phyloP scores from a whole-genome alignment of 2,329 filamentous ascomycete species.

The Trichophyton schoenleinii region DNA sequence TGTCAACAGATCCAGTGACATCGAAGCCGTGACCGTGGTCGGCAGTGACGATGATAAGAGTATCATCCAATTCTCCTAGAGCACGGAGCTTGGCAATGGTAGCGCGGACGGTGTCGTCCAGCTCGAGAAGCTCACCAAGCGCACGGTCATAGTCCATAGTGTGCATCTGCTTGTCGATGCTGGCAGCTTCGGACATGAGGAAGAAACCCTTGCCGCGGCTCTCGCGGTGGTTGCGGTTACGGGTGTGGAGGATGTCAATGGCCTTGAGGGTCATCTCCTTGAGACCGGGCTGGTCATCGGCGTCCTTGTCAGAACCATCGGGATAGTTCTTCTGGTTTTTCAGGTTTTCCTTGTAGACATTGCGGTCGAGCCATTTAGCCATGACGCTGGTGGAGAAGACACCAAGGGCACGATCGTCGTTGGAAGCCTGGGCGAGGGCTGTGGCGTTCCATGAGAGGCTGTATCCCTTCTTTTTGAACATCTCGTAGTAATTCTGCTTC shows the following conservation, averaged over 20 bases:
- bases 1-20: constrained; percentile 71
- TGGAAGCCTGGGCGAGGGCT: constrained; percentile 46
- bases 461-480: constrained; percentile 62
- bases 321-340: constrained; percentile 55
- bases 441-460: constrained; percentile 63
- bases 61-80: constrained; percentile 57
- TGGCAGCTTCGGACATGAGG: constrained; percentile 76
- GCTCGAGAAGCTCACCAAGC: constrained; percentile 69
- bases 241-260: constrained; percentile 59
- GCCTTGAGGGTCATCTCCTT: constrained; percentile 87
- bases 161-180: constrained; percentile 87
- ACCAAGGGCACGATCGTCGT: constrained; percentile 54
- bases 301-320: constrained; percentile 49
- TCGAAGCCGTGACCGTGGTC: constrained; percentile 86
- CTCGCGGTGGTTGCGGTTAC: constrained; percentile 38
- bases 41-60: constrained; percentile 68
- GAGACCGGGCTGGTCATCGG: constrained; percentile 64
- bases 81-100: constrained; percentile 57
- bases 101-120: constrained; percentile 70
- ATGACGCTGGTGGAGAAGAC: constrained; percentile 65
- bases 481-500: constrained; percentile 58
- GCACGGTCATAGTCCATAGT: constrained; percentile 72
- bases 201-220: constrained; percentile 60
- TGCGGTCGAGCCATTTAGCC: constrained; percentile 76
- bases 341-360: constrained; percentile 63